A percentile compares a stretch with the other conserved stretches of the same genome.
These are phyloP conservation scores for Excoecaria agallocha DNA, from an alignment of 345 rosid species.

Conservation along the genomic window DNA sequence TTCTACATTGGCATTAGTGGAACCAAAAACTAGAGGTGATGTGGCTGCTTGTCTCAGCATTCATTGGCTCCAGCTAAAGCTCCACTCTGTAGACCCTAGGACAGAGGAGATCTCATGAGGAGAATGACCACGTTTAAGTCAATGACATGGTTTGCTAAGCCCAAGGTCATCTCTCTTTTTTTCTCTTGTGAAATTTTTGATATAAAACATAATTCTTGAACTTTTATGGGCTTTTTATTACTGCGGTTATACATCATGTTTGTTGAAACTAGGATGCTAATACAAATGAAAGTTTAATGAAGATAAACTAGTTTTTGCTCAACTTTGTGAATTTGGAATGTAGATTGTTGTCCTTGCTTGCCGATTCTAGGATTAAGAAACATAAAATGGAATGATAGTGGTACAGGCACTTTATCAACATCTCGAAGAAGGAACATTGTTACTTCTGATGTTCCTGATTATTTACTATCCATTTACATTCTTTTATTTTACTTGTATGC, in stretches of 20 bases:
- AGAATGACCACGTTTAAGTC: slow-evolving; percentile 85
- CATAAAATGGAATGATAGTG: not conserved
- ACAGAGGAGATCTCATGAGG: slow-evolving; percentile 83
- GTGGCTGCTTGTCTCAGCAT: slow-evolving; percentile 26
- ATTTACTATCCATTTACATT: not conserved
- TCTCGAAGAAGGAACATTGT: not conserved
- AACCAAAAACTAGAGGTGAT: slow-evolving; percentile 35
- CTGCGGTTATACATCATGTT: not conserved
- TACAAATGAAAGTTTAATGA: not conserved
- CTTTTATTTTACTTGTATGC: not conserved
- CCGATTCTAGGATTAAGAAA: not conserved
- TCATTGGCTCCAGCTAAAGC: slow-evolving; percentile 34
- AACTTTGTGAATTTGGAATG: not conserved
- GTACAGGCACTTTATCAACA: not conserved
- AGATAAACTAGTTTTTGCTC: not conserved
- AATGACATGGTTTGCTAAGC: slow-evolving; percentile 97
- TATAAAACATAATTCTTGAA: not conserved
- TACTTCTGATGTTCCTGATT: not conserved
- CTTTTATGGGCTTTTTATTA: not conserved
- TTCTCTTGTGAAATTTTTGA: not conserved
- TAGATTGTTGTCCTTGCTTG: not conserved
- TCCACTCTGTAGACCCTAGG: slow-evolving; percentile 85
- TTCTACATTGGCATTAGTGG: slow-evolving; percentile 50
- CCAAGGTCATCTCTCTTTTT: slow-evolving; percentile 47
- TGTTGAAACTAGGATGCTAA: not conserved